Conservation (phyloP, 768 basidiomycete genomes). For the Leccinellum albellum region DNA sequence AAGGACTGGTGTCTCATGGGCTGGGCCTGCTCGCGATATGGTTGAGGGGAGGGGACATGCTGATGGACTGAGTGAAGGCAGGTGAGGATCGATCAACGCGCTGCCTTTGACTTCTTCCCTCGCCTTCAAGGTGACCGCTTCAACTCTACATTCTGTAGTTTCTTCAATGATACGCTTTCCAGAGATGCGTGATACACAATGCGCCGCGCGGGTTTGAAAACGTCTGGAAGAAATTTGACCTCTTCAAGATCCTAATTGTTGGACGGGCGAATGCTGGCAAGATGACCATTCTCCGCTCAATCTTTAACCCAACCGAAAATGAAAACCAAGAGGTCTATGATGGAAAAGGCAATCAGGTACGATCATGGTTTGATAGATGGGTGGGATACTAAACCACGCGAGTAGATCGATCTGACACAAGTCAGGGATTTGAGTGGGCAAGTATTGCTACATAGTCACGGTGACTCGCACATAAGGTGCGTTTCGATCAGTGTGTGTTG, state of each 20-base stretch:
- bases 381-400: not conserved
- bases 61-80: no score
- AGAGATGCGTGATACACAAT: not conserved
- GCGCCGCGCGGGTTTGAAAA: not conserved
- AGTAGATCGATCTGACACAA: not conserved
- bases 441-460: not conserved
- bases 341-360: not conserved
- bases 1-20: no score
- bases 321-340: not conserved
- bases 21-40: no score
- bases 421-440: not conserved
- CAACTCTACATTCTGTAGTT: no score
- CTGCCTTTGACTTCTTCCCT: no score
- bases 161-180: not conserved
- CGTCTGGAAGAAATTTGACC: not conserved
- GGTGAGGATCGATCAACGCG: no score
- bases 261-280: not conserved
- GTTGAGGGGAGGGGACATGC: no score
- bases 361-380: not conserved
- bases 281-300: not conserved
- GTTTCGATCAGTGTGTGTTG: not conserved
- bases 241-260: not conserved
- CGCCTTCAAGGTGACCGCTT: no score
- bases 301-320: not conserved
- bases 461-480: no score